Evolutionary conservation across 23 red algal genomes (phyloP), one percentile per base, ranked within the genome.

Genomic region (Gracilaria domingensis): DNA sequence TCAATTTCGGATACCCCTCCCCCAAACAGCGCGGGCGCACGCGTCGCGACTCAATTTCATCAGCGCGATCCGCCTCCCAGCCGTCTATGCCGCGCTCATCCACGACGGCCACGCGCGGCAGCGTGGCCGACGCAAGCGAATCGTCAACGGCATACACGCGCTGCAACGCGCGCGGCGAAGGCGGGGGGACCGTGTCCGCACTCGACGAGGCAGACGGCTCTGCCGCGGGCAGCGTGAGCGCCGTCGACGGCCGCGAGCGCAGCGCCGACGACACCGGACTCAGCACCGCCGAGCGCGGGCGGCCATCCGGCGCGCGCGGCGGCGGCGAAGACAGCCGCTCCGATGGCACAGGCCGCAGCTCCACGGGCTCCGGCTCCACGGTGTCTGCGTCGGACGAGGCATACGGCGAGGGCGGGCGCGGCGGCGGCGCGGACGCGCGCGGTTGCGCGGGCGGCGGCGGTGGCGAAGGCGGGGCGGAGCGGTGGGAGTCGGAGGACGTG

Each of bases 361-460:
- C n/a, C 59, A 59, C 40, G 28, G 36, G 17, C 56, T 90, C 75
- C 2, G 87, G 87, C 39, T 90, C 87, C 57, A 90, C 57, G 50
- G 87, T 90, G 5, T 80, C 87, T 6, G 87, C 87, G 28, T 90
- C 87, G 24, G 87, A 90, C 20, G 87, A 78, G 21, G 87, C 87
- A 38, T 82, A 77, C n/a, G 40, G 23, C 8, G 35, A 44, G n/a
- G 72, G 40, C n/a, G 60, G n/a, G n/a, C n/a, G 28, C 12, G 62
- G 50, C 0, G 8, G 61, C 34, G 14, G 36, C 26, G 26, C n/a
- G 14, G 64, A 28, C 1, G 12, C 20, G 0, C 9, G 25, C 34
- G 38, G 26, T 0, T 13, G 37, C 47, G 49, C 18, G 13, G 82
- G 34, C 12, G 8, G 28, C 18, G 51, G 67, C 24, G 65, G 44